A percentile compares a stretch with the other conserved stretches of the same genome.
phyloP scores from a whole-genome alignment of 148 eudicot genomes.

The Chenopodium berlandieri region DNA sequence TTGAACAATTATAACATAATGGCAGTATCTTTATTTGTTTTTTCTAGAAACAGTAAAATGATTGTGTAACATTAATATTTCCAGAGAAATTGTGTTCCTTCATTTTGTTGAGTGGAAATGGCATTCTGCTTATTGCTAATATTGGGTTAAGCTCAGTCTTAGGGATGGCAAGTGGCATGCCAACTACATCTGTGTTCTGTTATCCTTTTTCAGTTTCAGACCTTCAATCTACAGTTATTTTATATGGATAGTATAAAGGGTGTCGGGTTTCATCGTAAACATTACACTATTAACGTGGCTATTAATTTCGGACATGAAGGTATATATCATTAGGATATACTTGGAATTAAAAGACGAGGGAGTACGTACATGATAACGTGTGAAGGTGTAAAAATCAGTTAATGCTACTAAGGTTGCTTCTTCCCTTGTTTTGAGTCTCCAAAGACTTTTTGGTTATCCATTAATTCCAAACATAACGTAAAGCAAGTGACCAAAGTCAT shows the following conservation, averaged over 20 bases:
- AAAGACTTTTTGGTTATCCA: neutral
- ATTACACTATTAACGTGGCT: no score
- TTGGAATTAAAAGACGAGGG: no score
- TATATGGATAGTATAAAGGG: no score
- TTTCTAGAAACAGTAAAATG: no score
- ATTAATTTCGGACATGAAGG: no score
- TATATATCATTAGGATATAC: no score
- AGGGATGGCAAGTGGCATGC: neutral
- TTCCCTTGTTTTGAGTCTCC: neutral
- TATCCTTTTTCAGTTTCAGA: neutral
- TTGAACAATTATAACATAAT: neutral
- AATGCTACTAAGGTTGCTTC: neutral
- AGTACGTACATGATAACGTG: no score
- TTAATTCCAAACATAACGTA: neutral
- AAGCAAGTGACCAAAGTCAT: neutral
- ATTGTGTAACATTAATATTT: neutral
- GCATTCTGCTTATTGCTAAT: neutral
- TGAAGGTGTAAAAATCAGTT: no score
- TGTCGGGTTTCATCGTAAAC: no score
- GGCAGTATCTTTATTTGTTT: neutral
- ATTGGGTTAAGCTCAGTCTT: neutral
- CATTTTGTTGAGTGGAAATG: neutral
- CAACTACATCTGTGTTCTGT: neutral
- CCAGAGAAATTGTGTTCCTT: neutral
- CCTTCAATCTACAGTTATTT: neutral